These are phyloP conservation scores for Aeminium ludgeri DNA, from an alignment of 495 filamentous ascomycete species.

Conservation along the genomic window DNA sequence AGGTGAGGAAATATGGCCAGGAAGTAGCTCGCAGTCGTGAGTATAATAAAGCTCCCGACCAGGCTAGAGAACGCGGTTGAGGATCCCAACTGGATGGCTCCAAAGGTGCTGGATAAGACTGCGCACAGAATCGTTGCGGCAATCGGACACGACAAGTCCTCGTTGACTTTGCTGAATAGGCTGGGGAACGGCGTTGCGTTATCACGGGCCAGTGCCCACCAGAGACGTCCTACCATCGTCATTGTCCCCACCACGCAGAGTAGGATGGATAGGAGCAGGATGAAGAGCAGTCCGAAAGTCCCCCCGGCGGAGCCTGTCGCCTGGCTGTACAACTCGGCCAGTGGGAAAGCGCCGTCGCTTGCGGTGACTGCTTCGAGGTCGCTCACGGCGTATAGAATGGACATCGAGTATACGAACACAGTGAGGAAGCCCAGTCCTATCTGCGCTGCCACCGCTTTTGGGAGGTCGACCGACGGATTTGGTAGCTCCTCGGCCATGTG, in stretches of 20 bases:
- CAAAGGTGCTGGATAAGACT: conserved; percentile 45
- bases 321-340: conserved; percentile 64
- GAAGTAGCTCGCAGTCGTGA: conserved; percentile 56
- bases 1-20: conserved; percentile 62
- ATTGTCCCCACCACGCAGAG: conserved; percentile 49
- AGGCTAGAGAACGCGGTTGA: conserved; percentile 60
- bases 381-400: conserved; percentile 54
- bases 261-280: conserved; percentile 48
- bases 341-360: conserved; percentile 44
- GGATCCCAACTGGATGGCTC: conserved; percentile 56
- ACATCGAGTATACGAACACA: conserved; percentile 60
- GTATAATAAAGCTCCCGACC: conserved; percentile 56
- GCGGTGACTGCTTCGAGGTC: conserved; percentile 44
- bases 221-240: conserved; percentile 64
- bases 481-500: conserved; percentile 77
- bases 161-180: conserved; percentile 33
- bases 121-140: conserved; percentile 50
- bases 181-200: conserved; percentile 38
- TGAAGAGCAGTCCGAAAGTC: conserved; percentile 48
- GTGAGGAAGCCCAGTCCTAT: conserved; percentile 39
- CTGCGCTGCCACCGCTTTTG: conserved; percentile 34
- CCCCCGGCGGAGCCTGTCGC: conserved; percentile 45
- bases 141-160: conserved; percentile 44
- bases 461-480: conserved; percentile 43
- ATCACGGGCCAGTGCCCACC: conserved; percentile 71